Conservation (phyloP, 2,329 filamentous ascomycete species). For the Fusarium pseudocircinatum region DNA sequence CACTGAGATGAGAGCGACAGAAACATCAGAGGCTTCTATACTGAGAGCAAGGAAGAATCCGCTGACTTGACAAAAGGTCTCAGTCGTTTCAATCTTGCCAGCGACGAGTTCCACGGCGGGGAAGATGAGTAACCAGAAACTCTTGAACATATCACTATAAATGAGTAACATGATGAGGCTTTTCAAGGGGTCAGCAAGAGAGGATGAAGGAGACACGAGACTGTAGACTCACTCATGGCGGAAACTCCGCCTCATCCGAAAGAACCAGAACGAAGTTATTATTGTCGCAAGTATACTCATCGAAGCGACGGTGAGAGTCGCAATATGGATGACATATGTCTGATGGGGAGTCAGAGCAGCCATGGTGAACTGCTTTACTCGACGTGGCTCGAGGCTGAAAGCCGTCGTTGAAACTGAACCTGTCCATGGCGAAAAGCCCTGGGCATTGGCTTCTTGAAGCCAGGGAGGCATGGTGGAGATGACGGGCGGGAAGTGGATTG, state of each 20-base stretch:
- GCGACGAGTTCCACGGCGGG: constrained; percentile 65
- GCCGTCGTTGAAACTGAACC: not conserved
- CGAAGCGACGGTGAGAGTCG: constrained; percentile 54
- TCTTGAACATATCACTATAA: constrained; percentile 76
- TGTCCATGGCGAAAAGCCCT: constrained; percentile 20
- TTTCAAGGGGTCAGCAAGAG: constrained; percentile 6
- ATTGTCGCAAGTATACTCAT: constrained; percentile 67
- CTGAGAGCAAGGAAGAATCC: constrained; percentile 74
- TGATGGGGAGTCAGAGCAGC: constrained; percentile 27
- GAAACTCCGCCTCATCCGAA: constrained; percentile 77
- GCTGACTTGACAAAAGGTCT: constrained; percentile 71
- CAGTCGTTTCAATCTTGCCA: constrained; percentile 60
- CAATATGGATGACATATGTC: constrained; percentile 37
- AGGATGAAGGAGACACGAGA: not conserved
- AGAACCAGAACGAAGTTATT: constrained; percentile 75
- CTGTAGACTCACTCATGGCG: constrained; percentile 64
- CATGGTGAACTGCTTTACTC: constrained; percentile 26
- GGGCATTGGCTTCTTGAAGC: constrained; percentile 16
- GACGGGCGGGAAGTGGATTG: constrained; percentile 3
- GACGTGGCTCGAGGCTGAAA: constrained; percentile 20
- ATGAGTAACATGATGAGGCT: constrained; percentile 81
- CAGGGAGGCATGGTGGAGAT: constrained; percentile 33
- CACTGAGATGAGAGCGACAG: constrained; percentile 76
- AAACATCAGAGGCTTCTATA: constrained; percentile 76
- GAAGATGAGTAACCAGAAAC: constrained; percentile 73